Evolutionary conservation across 345 rosid genomes (phyloP), one percentile per base, ranked within the genome.

Genomic region (Excoecaria cochinchinensis): DNA sequence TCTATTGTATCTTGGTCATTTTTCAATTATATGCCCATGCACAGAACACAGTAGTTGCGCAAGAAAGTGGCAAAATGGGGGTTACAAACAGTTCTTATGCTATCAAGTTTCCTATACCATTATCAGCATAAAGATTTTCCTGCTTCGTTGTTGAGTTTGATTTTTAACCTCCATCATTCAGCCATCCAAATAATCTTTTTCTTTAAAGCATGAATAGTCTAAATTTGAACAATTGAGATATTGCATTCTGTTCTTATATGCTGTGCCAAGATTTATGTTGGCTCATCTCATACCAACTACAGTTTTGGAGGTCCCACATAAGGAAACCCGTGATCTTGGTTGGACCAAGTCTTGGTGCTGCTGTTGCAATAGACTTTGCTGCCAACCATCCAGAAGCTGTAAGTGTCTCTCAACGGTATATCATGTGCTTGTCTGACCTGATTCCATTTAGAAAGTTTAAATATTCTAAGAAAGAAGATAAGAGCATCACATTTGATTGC

Each of bases 341-440:
- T 71, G 97, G 98, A 56, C 94, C 99, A 12, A 92, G 98, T 85
- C 96, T 95, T 61, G 97, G 98, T 70, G 98, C 98, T 80, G 97
- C 97, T 74, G 87, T 90, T 21, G 99, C 94, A 56, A 82, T 90
- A 48, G 99, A 95, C 73, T 92, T 95, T 86, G 87, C 94, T 0
- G 83, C 85, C 59, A 85, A 84, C 72, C 86, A 95, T 81, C 98
- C 99, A 1, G 98, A 95, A 80, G 89, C 90, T 85, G 96, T 95
- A 81, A 85, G 85, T 69, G 47, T 73, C 76, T 62, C 24, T 51
- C 24, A 67, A n/a, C 71, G 47, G 69, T 42, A 51, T 36, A 78
- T 61, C 48, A 71, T 75, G 59, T 73, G 13, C 40, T 16, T 61
- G 62, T 53, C 24, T 46, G 17, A 36, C 72, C 53, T 24, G 52